A percentile compares a stretch with the other conserved stretches of the same genome.
Evolutionary conservation across 768 basidiomycete genomes (phyloP).

Genomic region (Russula griseocarnosa): DNA sequence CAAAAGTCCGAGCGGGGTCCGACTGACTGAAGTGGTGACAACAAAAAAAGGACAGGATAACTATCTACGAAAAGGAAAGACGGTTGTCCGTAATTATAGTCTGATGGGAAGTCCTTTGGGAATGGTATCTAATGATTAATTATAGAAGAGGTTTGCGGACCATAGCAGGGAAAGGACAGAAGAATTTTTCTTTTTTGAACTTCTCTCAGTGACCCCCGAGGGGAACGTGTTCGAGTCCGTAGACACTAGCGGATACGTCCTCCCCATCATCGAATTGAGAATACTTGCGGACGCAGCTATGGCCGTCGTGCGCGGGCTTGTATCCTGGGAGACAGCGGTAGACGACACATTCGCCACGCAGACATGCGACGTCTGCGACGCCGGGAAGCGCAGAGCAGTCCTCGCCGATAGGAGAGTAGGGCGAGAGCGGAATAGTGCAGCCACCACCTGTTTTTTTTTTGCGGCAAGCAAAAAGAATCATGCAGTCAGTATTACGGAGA

Average conservation of each 20-base stretch:
- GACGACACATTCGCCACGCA: constrained; percentile 42
- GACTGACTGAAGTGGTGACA: not conserved
- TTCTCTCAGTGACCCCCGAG: not conserved
- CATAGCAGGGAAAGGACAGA: no score
- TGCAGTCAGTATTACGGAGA: no score
- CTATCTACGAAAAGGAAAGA: not conserved
- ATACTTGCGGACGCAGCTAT: not conserved
- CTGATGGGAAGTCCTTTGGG: not conserved
- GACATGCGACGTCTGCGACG: constrained; percentile 49
- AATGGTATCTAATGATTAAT: not conserved
- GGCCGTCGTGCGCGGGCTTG: constrained; percentile 6
- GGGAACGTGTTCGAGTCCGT: constrained; percentile 32
- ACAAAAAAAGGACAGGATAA: not conserved
- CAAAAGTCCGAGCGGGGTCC: not conserved
- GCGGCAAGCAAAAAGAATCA: no score
- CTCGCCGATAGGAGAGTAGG: constrained; percentile 36
- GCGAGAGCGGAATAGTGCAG: constrained; percentile 39
- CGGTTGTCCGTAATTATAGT: not conserved
- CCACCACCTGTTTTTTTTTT: constrained; percentile 47
- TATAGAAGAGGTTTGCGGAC: not conserved
- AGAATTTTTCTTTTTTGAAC: not conserved
- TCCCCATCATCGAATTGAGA: not conserved
- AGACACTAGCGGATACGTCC: constrained; percentile 19
- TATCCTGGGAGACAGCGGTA: constrained; percentile 46
- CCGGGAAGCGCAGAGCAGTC: constrained; percentile 50